Percentiles rank a stretch among this genome's conserved stretches.
Conservation (phyloP, 805 yeast genomes). For the Suhomyces vadensis region DNA sequence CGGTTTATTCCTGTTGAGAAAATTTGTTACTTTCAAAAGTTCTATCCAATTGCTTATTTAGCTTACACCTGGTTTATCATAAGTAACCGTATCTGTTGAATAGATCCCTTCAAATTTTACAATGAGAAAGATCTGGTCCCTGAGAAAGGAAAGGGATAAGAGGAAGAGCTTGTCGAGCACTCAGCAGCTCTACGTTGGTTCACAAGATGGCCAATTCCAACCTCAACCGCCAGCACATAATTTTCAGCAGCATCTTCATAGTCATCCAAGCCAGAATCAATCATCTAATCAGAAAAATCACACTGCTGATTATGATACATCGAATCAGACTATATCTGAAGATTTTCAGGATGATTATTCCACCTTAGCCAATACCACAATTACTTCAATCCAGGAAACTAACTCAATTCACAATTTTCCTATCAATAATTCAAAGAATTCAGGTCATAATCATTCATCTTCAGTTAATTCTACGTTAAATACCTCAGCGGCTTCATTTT, state of each 20-base stretch:
- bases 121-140: slow-evolving; percentile 32
- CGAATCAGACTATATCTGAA: slow-evolving; percentile 7
- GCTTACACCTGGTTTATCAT: not conserved
- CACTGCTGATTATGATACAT: slow-evolving; percentile 2
- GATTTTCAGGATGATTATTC: slow-evolving; percentile 13
- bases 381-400: slow-evolving; percentile 4
- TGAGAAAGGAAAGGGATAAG: slow-evolving; percentile 28
- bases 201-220: not conserved
- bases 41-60: not conserved
- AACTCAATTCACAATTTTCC: slow-evolving; percentile 4
- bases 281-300: not conserved
- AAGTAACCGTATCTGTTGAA: not conserved
- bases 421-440: not conserved
- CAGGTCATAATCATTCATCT: slow-evolving; percentile 7
- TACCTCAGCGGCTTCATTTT: slow-evolving; percentile 1
- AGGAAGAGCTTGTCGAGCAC: slow-evolving; percentile 20
- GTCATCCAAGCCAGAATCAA: not conserved
- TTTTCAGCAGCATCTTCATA: not conserved
- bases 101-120: not conserved
- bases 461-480: slow-evolving; percentile 9
- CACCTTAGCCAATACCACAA: slow-evolving; percentile 10
- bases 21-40: not conserved
- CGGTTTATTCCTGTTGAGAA: not conserved
- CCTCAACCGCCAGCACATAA: slow-evolving; percentile 3
- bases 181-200: slow-evolving; percentile 4